Evolutionary conservation across 208 protist genomes (phyloP), one percentile per base, ranked within the genome.

Genomic region (Crithidia fasciculata): DNA sequence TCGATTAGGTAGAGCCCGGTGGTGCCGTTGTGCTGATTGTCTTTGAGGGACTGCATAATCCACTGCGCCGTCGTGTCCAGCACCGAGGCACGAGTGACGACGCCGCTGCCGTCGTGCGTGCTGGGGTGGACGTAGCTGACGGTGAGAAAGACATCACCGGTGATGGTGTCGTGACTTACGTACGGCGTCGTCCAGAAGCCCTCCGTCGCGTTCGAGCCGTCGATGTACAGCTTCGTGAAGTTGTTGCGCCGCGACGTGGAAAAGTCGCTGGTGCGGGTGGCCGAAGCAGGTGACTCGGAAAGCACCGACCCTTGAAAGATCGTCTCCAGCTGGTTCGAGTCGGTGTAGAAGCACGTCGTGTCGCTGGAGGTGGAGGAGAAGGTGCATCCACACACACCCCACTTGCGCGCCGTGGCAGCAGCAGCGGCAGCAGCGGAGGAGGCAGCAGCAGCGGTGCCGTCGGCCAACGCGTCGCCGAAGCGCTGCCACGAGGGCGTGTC

Each of bases 131-230:
- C 72, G 72, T 80, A 86, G 72, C 78, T 84, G 52, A 84, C 74
- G 4, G 67, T 67, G 36, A 67, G 55, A 16, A 76, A 61, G 19
- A 13, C 16, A 9, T 71, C 54, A 0, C 55, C 45, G 13, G 76
- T 77, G 39, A 74, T 53, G 52, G 64, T 55, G 70, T 84, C 80
- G 36, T 70, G 59, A 43, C 69, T 60, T 18, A 74, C 37, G 59
- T 88, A 88, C 52, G 84, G 84, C 62, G 45, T 61, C 19, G 84
- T 86, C 84, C 84, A 86, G 71, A 76, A 77, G 59, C 72, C 77
- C 0, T n/a, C 40, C 16, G 57, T 78, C 15, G 66, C 47, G 12
- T 50, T 70, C 39, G 58, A 65, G 19, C 37, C 15, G 2, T 58
- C 45, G 19, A 88, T 72, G 64, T 78, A 55, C 50, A 58, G 44